Evolutionary conservation across 768 basidiomycete genomes (phyloP).

Genomic region (Gautieria morchelliformis): DNA sequence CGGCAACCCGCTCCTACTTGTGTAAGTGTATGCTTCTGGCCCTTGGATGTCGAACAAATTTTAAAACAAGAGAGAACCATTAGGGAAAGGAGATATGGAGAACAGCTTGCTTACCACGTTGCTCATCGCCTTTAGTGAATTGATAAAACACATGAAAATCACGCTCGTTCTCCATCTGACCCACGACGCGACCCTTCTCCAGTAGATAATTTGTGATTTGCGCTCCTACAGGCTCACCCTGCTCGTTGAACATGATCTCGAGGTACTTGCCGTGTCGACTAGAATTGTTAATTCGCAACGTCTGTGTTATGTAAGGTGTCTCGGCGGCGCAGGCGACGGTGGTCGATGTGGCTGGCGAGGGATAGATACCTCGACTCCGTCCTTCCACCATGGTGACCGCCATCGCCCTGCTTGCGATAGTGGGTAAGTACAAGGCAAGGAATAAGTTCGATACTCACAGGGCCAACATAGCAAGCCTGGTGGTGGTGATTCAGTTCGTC

Average conservation of each 20-base stretch:
- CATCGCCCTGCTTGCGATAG: too few relatives aligned
- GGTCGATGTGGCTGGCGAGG: too few relatives aligned
- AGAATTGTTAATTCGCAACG: slow-evolving; percentile 96
- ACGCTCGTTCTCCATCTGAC: slow-evolving; percentile 91
- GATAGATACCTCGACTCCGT: too few relatives aligned
- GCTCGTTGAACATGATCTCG: slow-evolving; percentile 96
- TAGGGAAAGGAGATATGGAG: neutral
- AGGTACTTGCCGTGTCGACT: slow-evolving; percentile 99
- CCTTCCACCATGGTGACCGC: too few relatives aligned
- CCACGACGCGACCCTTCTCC: slow-evolving; percentile 94
- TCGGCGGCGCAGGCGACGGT: too few relatives aligned
- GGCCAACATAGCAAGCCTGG: too few relatives aligned
- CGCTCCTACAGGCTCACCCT: slow-evolving; percentile 91
- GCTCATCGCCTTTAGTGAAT: slow-evolving; percentile 88
- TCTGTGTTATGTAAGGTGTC: too few relatives aligned
- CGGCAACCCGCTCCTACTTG: slow-evolving; percentile 79
- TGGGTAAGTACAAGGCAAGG: too few relatives aligned
- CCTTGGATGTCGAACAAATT: slow-evolving; percentile 94
- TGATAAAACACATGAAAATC: slow-evolving; percentile 99
- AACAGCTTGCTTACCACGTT: slow-evolving; percentile 56
- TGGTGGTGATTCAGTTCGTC: too few relatives aligned
- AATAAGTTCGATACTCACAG: too few relatives aligned
- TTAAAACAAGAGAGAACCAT: slow-evolving; percentile 23
- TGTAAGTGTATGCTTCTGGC: slow-evolving; percentile 92
- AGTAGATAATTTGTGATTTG: slow-evolving; percentile 98